Evolutionary conservation across 106 monocot species (phyloP).

Genomic region (Dendrobium huoshanense): DNA sequence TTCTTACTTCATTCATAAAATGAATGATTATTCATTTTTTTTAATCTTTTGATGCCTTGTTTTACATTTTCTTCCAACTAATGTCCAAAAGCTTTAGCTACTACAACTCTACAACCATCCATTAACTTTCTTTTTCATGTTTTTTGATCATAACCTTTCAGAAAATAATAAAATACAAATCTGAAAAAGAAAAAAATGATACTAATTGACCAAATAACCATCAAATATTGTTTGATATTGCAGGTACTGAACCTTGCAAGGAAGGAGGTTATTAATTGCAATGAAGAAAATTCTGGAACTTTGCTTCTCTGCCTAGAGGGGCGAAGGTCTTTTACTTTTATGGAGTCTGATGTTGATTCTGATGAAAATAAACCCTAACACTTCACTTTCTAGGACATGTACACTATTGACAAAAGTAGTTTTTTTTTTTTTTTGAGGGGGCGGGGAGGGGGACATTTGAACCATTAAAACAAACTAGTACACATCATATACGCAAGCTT

Average conservation of each 20-base stretch:
- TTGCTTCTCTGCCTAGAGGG: constrained; percentile 48
- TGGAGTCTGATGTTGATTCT: constrained; percentile 19
- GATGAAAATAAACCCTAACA: background rate
- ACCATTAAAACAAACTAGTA: too few relatives aligned
- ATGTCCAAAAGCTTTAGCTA: background rate
- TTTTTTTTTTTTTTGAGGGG: too few relatives aligned
- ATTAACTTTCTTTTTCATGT: background rate
- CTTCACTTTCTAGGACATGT: background rate
- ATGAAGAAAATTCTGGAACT: constrained; percentile 73
- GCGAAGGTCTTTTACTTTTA: constrained; percentile 51
- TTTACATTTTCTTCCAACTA: background rate
- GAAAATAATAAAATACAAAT: background rate
- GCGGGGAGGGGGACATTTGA: too few relatives aligned
- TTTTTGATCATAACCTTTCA: background rate
- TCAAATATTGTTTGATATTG: background rate
- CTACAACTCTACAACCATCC: background rate
- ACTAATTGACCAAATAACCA: background rate
- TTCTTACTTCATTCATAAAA: background rate
- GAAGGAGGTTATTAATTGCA: constrained; percentile 76
- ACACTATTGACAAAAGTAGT: background rate
- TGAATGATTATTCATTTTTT: background rate
- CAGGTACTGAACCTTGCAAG: constrained; percentile 51
- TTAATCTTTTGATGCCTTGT: background rate
- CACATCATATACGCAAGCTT: too few relatives aligned
- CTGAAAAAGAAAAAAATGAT: background rate